Base-by-base conservation (phyloP, 2,329 filamentous ascomycete genomes). In the Phyllosticta citriasiana region DNA sequence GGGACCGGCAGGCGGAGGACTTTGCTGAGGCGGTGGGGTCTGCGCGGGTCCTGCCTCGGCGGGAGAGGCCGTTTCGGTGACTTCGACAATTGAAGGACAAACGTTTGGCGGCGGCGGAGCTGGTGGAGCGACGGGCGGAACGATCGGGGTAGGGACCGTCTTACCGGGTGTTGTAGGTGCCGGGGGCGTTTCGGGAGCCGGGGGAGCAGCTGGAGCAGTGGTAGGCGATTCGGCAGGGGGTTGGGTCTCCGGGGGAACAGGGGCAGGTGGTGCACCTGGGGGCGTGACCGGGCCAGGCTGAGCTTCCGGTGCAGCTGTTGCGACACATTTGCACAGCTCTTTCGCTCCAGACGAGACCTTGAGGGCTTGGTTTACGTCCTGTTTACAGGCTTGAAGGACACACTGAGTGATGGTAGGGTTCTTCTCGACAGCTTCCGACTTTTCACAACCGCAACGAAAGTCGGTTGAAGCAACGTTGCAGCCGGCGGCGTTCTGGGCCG, bases 401-500 rank as follows among this genome's bases (percentile, higher is more conserved):
- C 59, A 61, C 25, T 53, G 40, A 6, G 59, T 61, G 7, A 61
- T 30, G 3, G 53, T 54, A 3, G 40, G 9, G 26, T 56, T 61
- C 40, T 16, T 53, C 19, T 22, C 14, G 22, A 61, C 47, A 7
- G 40, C 47, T 9, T 54, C 26, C 14, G 59, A 61, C 26, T 47
- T 51, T 7, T 53, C 50, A 53, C 59, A 61, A 12, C 25, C 59
- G 55, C 59, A 61, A 9, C 54, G 54, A 47, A 47, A 61, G 27
- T 61, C 59, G 27, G 59, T 61, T 30, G 56, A 54, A 26, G 19
- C 25, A 30, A 61, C 59, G 16, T 54, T 61, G 55, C 55, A 61
- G 12, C 59, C 59, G 26, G 57, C 51, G 55, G 59, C 26, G 0
- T 47, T 53, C 24, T 61, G 55, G 22, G 59, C 59, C 4, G 59